Conservation (phyloP, 352 stramenopile species). For the Pythium volutum region DNA sequence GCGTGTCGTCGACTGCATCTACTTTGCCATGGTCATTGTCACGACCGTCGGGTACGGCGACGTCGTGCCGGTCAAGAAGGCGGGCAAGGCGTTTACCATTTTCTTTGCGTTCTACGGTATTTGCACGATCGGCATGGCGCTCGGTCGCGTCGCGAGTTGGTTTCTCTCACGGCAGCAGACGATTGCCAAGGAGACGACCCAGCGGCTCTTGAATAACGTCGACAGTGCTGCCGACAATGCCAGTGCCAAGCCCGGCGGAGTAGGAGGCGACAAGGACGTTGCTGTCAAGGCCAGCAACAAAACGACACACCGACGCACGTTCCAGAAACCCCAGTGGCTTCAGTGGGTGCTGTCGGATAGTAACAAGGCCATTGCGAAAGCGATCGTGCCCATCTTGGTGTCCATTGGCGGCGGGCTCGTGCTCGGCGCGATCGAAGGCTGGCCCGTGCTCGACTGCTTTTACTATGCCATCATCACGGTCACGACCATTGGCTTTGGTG, state of each 20-base stretch:
- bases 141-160: slow-evolving; percentile 49
- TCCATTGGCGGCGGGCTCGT: slow-evolving; percentile 53
- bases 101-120: slow-evolving; percentile 84
- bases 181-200: slow-evolving; percentile 55
- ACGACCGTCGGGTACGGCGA: slow-evolving; percentile 90
- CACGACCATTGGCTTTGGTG: slow-evolving; percentile 87
- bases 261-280: slow-evolving; percentile 18
- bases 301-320: background rate
- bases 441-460: slow-evolving; percentile 80
- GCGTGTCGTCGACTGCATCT: slow-evolving; percentile 80
- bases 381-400: slow-evolving; percentile 42
- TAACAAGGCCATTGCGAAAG: slow-evolving; percentile 47
- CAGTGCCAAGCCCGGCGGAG: background rate
- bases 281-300: background rate
- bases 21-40: slow-evolving; percentile 92
- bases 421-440: slow-evolving; percentile 56
- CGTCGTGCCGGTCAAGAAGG: slow-evolving; percentile 47
- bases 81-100: slow-evolving; percentile 81
- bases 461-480: slow-evolving; percentile 92
- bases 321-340: slow-evolving; percentile 29
- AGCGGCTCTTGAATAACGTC: slow-evolving; percentile 45
- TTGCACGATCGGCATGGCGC: slow-evolving; percentile 58
- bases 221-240: slow-evolving; percentile 36
- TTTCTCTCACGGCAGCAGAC: slow-evolving; percentile 53
- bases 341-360: slow-evolving; percentile 44